Conservation (phyloP, 2,329 filamentous ascomycete species). For the Hymenoscyphus occultus region DNA sequence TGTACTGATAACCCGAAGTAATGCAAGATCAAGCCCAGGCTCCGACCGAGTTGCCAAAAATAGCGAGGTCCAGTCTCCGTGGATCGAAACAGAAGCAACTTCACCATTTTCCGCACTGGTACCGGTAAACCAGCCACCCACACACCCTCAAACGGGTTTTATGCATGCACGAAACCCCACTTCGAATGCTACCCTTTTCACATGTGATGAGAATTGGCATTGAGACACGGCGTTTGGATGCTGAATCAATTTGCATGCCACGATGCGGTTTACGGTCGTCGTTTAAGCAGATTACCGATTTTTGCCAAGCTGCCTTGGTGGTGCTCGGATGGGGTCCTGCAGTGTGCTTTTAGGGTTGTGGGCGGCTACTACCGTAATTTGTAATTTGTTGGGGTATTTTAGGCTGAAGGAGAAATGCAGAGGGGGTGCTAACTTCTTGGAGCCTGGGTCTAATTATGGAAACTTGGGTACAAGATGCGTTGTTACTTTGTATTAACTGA, state of each 20-base stretch:
- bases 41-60: not conserved
- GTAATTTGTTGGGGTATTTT: not conserved
- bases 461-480: not conserved
- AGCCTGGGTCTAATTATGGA: not conserved
- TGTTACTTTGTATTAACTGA: not conserved
- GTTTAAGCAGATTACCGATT: constrained; percentile 11
- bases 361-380: not conserved
- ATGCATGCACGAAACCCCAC: constrained; percentile 2
- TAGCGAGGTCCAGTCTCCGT: not conserved
- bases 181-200: not conserved
- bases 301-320: constrained; percentile 10
- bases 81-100: constrained; percentile 1
- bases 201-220: not conserved
- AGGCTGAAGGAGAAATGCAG: not conserved
- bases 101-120: not conserved
- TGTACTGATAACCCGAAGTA: not conserved
- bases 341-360: not conserved
- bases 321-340: constrained; percentile 2
- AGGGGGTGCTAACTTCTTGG: not conserved
- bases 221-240: not conserved
- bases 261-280: not conserved
- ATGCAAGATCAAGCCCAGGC: not conserved
- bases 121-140: not conserved
- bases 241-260: not conserved
- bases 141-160: not conserved